Evolutionary conservation across 768 basidiomycete genomes (phyloP), one percentile per base, ranked within the genome.

Genomic region (Exidia glandulosa): DNA sequence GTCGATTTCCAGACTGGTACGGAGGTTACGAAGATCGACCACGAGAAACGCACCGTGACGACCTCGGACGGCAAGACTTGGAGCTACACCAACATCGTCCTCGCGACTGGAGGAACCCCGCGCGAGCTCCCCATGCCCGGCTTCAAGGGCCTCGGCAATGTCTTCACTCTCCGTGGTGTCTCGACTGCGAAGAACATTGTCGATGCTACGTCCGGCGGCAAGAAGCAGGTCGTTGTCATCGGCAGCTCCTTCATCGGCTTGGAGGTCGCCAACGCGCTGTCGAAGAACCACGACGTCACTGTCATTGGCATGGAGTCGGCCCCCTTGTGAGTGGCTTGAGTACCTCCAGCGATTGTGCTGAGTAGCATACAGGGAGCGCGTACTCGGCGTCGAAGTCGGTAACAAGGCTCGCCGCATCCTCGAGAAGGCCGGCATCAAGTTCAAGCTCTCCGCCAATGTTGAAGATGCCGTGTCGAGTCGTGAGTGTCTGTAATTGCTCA

Each of bases 171-270:
- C 65, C 77, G 93, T 62, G 79, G 77, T 9, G 73, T 93, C 32
- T 74, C 81, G 31, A 87, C 93, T 68, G 74, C 90, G 1, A 79
- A 87, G 74, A 81, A 81, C 62, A 84, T 74, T 63, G 70, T 88
- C 30, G 84, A 87, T 64, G 79, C 79, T 59, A 27, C 66, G 56
- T 41, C 50, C 14, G 50, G 50, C 25, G 86, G 88, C 86, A 64
- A 59, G 76, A 87, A 72, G 86, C 89, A 63, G 86, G 87, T 87
- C 61, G 90, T 92, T 32, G 81, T 94, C 13, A 86, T 95, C 63
- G 94, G 94, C 2, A 87, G 85, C 56, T 90, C 87, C 14, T 96
- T 94, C 75, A 96, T 96, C 66, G 84, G 87, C 59, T 90, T 96
- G 90, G 90, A 94, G 70, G 76, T 92, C n/a, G 90, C 90, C 6